These are phyloP conservation scores for Chlamydomonas sp. DNA, from an alignment of 139 green algal species.

Conservation along the genomic window DNA sequence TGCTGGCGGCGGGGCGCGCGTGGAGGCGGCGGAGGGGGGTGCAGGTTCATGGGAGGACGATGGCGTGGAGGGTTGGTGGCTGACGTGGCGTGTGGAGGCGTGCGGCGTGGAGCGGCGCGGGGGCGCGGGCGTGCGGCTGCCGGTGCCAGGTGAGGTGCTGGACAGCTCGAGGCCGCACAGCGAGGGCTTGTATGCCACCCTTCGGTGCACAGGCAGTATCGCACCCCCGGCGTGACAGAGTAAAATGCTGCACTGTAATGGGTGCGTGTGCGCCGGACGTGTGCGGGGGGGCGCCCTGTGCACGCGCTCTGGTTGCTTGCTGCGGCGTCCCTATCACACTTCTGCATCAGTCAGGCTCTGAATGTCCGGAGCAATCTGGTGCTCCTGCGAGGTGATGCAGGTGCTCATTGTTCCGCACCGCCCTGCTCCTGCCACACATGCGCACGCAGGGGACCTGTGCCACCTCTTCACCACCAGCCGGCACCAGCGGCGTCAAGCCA, in stretches of 20 bases:
- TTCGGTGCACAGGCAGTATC: no score
- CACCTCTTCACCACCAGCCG: not conserved
- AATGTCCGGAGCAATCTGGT: no score
- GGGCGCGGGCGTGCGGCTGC: not conserved
- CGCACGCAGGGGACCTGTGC: constrained; percentile 15
- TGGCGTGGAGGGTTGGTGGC: constrained; percentile 5
- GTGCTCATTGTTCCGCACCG: not conserved
- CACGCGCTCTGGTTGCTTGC: no score
- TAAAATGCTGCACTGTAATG: no score
- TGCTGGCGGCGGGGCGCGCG: not conserved
- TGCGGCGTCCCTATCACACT: no score
- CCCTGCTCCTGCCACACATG: no score
- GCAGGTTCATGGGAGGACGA: no score
- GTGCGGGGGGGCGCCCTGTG: not conserved
- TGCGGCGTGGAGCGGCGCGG: constrained; percentile 4
- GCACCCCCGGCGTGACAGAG: no score
- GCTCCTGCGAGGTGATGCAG: not conserved
- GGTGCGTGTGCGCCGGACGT: not conserved
- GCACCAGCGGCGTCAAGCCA: not conserved
- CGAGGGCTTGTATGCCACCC: no score
- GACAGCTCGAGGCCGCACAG: no score
- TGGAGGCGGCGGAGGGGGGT: not conserved
- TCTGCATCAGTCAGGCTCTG: no score
- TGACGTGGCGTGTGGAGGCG: constrained; percentile 36
- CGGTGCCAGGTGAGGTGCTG: constrained; percentile 5